phyloP scores from a whole-genome alignment of 805 yeast genomes.

The Candida alai region DNA sequence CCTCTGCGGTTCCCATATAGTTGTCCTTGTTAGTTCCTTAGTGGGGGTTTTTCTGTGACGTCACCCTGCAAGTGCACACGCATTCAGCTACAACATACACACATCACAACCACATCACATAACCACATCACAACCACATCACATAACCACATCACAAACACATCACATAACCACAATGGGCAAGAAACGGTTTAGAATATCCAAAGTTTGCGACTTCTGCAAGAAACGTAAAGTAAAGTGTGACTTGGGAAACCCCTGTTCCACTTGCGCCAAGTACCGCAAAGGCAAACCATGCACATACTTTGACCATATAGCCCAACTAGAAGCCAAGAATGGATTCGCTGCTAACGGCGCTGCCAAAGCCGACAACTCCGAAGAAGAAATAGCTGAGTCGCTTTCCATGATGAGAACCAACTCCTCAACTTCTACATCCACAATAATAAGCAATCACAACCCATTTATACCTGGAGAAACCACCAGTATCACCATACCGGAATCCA shows the following conservation, averaged over 20 bases:
- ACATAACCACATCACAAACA: neutral
- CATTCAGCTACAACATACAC: too few species aligned
- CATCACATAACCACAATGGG: slow-evolving; percentile 5
- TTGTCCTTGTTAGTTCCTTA: too few species aligned
- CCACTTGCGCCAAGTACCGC: slow-evolving; percentile 28
- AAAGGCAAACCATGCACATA: slow-evolving; percentile 23
- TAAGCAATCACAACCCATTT: neutral
- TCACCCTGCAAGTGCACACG: too few species aligned
- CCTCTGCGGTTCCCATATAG: too few species aligned
- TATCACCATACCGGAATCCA: neutral
- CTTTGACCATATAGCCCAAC: slow-evolving; percentile 4
- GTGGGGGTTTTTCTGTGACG: too few species aligned
- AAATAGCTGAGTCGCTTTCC: slow-evolving; percentile 2
- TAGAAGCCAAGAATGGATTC: too few species aligned
- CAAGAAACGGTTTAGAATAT: slow-evolving; percentile 23
- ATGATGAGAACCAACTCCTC: neutral
- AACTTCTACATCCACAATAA: neutral
- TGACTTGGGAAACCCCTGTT: slow-evolving; percentile 34
- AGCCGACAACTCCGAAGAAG: slow-evolving; percentile 5
- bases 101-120: too few species aligned
- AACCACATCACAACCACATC: too few species aligned
- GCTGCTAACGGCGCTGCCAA: too few species aligned
- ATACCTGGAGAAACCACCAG: neutral
- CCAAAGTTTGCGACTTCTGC: slow-evolving; percentile 35
- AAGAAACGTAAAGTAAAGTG: slow-evolving; percentile 35